Base-by-base conservation (phyloP, 768 basidiomycete genomes). In the Trametes villosa region DNA sequence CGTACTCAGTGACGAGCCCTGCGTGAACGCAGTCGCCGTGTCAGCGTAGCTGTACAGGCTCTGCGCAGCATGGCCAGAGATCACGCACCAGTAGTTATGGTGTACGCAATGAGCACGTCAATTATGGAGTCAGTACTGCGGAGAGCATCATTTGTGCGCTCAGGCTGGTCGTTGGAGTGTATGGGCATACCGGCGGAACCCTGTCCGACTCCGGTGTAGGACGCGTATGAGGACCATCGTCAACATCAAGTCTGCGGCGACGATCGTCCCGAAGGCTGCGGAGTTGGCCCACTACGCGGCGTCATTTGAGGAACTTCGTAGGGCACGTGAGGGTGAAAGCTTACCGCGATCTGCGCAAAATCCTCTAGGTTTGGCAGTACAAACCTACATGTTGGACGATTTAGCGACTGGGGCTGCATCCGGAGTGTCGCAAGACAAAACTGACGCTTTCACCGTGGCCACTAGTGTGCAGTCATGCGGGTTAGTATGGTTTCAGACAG, bases 1-100 rank as follows among this genome's bases (percentile, higher is more conserved):
- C 22, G n/a, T 22, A 51, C 49, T 51, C 49, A 5, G 49, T 51
- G 20, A 53, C 18, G 26, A 53, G 20, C 13, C 51, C 51, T 53
- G 8, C 13, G 2, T 7, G 18, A 13, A 22, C 7, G 18, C n/a
- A 8, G 18, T 40, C n/a, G 18, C 20, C 20, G 7, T 6, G 7
- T 24, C 7, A 45, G 7, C 9, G 24, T 11, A 38, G 22, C 12
- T 15, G 15, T 6, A 9, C n/a, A n/a, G n/a, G n/a, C n/a, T n/a
- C n/a, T 41, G 8, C 31, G 9, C 7, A 36, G 17, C 22, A 9
- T 3, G 3, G 4, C 15, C 6, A n/a, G 11, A 20, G 2, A 30
- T n/a, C n/a, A n/a, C 51, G 0, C n/a, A 53, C 51, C 51, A 27
- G 51, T 53, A 17, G 33, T 38, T 3, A 53, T 38, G 8, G 51